These are phyloP conservation scores for Solanum bulbocastanum DNA, from an alignment of 257 asterid genomes.

Conservation along the genomic window DNA sequence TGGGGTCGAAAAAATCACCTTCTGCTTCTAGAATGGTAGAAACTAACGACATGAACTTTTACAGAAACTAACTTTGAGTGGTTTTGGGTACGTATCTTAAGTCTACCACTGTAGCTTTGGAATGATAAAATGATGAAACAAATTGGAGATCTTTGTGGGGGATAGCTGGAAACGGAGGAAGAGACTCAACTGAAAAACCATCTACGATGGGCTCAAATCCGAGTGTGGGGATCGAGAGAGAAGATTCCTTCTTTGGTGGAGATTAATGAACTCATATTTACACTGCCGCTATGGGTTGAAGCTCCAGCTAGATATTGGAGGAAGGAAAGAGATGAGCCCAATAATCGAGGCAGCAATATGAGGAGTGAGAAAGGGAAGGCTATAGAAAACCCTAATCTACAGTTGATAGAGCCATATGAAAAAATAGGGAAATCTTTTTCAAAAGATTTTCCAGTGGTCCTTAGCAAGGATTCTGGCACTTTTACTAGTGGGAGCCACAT, in stretches of 20 bases:
- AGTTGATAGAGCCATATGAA: neutral
- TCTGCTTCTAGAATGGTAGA: neutral
- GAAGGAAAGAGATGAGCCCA: neutral
- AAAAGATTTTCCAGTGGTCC: neutral
- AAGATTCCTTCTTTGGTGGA: neutral
- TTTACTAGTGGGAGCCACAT: neutral
- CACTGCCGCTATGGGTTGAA: neutral
- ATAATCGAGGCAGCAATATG: neutral
- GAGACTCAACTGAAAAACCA: neutral
- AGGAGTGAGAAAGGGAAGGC: neutral
- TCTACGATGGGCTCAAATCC: neutral
- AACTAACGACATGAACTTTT: rapidly evolving
- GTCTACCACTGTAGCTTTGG: neutral
- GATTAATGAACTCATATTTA: neutral
- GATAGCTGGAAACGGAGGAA: neutral
- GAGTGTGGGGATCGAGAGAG: neutral
- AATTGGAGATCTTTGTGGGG: neutral
- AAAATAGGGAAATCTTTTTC: neutral
- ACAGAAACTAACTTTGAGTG: neutral
- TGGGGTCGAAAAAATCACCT: neutral
- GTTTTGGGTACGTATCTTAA: neutral
- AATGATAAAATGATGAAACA: neutral
- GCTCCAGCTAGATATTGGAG: rapidly evolving
- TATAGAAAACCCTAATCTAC: neutral
- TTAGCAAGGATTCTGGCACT: neutral